Percentiles rank a stretch among this genome's conserved stretches.
phyloP scores from a whole-genome alignment of 345 rosid species.

The Melastoma malabathricum region DNA sequence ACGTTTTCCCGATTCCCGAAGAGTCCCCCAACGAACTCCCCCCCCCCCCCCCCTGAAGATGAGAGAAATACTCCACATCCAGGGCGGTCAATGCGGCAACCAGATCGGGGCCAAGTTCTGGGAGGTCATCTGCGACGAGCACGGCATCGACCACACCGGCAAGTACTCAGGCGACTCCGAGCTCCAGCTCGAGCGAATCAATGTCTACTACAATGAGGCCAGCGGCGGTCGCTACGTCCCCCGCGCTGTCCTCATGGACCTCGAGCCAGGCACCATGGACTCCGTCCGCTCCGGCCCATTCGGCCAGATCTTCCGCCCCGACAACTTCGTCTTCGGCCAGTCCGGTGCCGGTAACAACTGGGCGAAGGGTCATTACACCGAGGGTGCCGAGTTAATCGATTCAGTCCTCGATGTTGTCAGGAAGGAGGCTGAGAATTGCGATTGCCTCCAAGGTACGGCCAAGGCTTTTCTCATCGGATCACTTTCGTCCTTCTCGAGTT shows the following conservation, averaged over 20 bases:
- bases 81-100: constrained; percentile 21
- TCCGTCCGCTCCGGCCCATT: constrained; percentile 16
- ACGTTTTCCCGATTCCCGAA: background rate
- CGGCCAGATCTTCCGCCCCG: constrained; percentile 19
- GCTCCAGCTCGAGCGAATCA: constrained; percentile 15
- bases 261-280: constrained; percentile 22
- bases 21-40: background rate
- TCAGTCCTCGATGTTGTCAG: constrained; percentile 20
- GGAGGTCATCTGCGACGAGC: constrained; percentile 21
- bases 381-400: constrained; percentile 19
- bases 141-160: constrained; percentile 15
- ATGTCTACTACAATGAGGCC: constrained; percentile 19
- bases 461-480: too few species aligned
- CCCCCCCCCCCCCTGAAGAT: background rate
- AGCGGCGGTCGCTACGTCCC: constrained; percentile 18
- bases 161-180: constrained; percentile 16
- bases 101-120: constrained; percentile 23
- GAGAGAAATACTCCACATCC: constrained; percentile 22
- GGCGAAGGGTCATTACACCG: constrained; percentile 22
- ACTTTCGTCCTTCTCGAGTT: too few species aligned
- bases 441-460: constrained; percentile 17
- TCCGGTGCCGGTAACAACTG: constrained; percentile 20
- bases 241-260: constrained; percentile 19
- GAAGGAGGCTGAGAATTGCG: constrained; percentile 20
- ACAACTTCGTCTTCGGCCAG: constrained; percentile 19